Evolutionary conservation across 208 protist genomes (phyloP), one percentile per base, ranked within the genome.

Genomic region (Novymonas esmeraldas): DNA sequence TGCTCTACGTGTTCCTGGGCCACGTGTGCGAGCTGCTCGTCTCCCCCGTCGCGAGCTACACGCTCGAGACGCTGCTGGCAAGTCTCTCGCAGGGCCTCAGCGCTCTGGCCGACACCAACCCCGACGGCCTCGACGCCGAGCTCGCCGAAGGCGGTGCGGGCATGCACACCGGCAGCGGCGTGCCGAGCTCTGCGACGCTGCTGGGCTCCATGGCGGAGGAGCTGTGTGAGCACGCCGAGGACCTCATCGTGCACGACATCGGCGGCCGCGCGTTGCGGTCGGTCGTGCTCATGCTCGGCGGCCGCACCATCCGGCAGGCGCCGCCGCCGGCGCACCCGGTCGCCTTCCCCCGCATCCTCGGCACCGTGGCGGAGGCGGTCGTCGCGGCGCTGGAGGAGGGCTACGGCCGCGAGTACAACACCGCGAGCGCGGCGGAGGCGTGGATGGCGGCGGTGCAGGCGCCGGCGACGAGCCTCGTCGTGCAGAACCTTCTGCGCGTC

Each of bases 21-120:
- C 87, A 87, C 72, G 74, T 94, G 9, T 60, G 51, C 31, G 85
- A 89, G 18, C 70, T 92, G 26, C 72, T 88, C 26, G 63, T 84
- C 9, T 95, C 92, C 34, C 89, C 92, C 20, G 89, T 93, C 11
- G 92, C 92, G 11, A 95, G 92, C 82, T 93, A 88, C 66, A 84
- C 81, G 22, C 51, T 97, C 11, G 92, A 97, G 59, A 90, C 87
- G 26, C 64, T 97, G 11, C 36, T 93, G 16, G 76, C 73, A 31
- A 90, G 82, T 56, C 51, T 97, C 24, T 74, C 76, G 20, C 86
- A 86, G 61, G 87, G 71, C 6, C 78, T 96, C 31, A 86, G 83
- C 55, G 80, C 76, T 6, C 55, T 94, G 41, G 72, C 71, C 0
- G 81, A 74, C 50, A 67, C 69, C 14, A 78, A 66, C 59, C 59